phyloP scores from a whole-genome alignment of 495 filamentous ascomycete genomes.

The Penicillium alfredii region DNA sequence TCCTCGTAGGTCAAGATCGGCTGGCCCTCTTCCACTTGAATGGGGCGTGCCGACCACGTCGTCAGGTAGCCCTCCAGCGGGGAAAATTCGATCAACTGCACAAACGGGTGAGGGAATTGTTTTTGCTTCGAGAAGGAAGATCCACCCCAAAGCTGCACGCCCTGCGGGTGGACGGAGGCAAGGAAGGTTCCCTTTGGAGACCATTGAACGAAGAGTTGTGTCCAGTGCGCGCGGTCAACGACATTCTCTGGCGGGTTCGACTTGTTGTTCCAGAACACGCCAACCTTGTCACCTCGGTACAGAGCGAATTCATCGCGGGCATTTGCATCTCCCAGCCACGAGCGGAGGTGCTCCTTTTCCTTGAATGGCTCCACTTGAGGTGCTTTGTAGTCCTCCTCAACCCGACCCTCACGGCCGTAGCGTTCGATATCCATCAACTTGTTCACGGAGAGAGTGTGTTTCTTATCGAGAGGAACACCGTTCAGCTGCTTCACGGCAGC shows the following conservation, averaged over 20 bases:
- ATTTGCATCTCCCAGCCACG: constrained; percentile 79
- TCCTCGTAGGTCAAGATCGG: constrained; percentile 73
- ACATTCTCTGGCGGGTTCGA: constrained; percentile 80
- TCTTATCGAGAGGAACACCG: constrained; percentile 82
- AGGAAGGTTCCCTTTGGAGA: constrained; percentile 91
- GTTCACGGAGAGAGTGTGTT: constrained; percentile 90
- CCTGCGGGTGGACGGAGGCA: constrained; percentile 88
- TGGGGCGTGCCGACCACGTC: constrained; percentile 91
- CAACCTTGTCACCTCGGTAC: constrained; percentile 82
- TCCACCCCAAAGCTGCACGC: constrained; percentile 95
- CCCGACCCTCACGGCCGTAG: constrained; percentile 86
- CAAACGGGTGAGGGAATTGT: constrained; percentile 89
- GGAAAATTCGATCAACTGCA: constrained; percentile 94
- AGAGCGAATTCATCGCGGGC: constrained; percentile 92
- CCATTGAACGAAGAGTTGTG: constrained; percentile 96
- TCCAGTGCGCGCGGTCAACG: constrained; percentile 90
- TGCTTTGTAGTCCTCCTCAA: constrained; percentile 81
- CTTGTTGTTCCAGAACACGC: constrained; percentile 97
- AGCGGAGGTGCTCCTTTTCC: constrained; percentile 91
- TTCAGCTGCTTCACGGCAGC: constrained; percentile 83
- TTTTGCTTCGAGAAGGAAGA: constrained; percentile 81
- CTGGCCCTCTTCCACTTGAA: constrained; percentile 84
- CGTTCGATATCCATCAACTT: constrained; percentile 97
- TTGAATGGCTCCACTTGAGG: constrained; percentile 73
- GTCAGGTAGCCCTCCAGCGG: constrained; percentile 88